These are phyloP conservation scores for Prunus dulcis DNA, from an alignment of 306 rosid genomes.

Conservation along the genomic window DNA sequence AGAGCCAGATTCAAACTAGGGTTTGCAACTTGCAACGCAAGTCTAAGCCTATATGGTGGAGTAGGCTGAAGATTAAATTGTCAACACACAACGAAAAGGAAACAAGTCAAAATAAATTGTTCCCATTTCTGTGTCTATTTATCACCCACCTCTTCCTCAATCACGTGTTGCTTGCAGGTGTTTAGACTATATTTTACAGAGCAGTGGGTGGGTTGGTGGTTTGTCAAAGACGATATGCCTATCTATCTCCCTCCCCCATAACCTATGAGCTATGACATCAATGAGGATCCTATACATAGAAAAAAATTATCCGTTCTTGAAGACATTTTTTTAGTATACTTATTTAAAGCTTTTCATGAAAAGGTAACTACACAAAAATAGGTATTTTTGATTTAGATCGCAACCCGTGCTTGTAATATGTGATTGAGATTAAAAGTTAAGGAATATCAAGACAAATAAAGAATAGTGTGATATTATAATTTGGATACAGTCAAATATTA, in stretches of 20 bases:
- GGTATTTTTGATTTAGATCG: too few relatives aligned
- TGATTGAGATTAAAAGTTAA: too few relatives aligned
- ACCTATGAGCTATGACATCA: background rate
- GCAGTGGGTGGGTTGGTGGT: background rate
- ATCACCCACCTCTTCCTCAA: background rate
- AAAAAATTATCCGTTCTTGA: background rate
- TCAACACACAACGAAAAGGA: background rate
- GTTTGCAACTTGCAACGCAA: background rate
- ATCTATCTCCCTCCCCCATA: background rate
- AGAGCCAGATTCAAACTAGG: conserved; percentile 4
- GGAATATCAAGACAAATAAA: too few relatives aligned
- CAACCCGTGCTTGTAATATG: background rate
- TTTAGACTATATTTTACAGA: background rate
- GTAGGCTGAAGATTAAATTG: background rate
- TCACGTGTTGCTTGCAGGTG: conserved; percentile 12
- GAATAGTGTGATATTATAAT: too few relatives aligned
- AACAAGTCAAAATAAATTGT: conserved; percentile 13
- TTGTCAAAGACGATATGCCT: background rate
- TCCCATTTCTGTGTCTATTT: background rate
- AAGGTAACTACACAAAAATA: background rate
- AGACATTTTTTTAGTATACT: background rate
- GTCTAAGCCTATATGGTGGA: background rate
- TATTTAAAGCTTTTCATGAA: background rate
- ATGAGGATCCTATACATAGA: background rate
- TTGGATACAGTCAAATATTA: too few relatives aligned